Evolutionary conservation across 352 stramenopile genomes (phyloP), one percentile per base, ranked within the genome.

Genomic region (Pythium biforme): DNA sequence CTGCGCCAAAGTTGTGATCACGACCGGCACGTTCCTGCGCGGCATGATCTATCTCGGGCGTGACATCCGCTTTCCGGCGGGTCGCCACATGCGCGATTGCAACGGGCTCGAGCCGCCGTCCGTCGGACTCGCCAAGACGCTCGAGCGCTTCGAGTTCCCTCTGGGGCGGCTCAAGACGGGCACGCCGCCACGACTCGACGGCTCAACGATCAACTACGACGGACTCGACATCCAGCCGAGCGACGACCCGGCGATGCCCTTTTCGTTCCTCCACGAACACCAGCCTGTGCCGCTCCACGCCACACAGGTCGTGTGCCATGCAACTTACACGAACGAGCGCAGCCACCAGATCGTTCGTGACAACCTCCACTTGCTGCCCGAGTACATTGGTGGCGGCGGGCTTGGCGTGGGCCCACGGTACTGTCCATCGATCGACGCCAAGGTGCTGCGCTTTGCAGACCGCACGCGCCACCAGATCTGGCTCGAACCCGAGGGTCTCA

Each of bases 351-450:
- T 99, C 27, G 93, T 98, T 4, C 88, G 90, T 37, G 82, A 98
- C 31, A 98, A 98, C 69, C 74, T 97, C 59, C 83, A 99, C 69
- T 82, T 96, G 58, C 73, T 99, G 25, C 96, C 96, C 15, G 75
- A 95, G 58, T 99, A 98, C 69, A 82, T 81, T 34, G 92, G 97
- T 8, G 88, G 82, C 37, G 81, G 89, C 49, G 86, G 82, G 1
- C 74, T 83, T 7, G 86, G 86, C 26, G 78, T 94, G 0, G 86
- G 86, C 0, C 86, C 86, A 11, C 82, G 86, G 0, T 99, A 99
- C 72, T 99, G 97, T 57, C 97, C 97, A 41, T 98, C 93, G 34
- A 98, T 99, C 55, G 98, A 98, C 68, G 97, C 98, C 62, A 99
- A 99, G 71, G 79, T 94, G 19, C 55, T 90, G 37, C 86, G 86